These are phyloP conservation scores for Fusarium oxysporum DNA, from an alignment of 2,329 filamentous ascomycete genomes.

Conservation along the genomic window DNA sequence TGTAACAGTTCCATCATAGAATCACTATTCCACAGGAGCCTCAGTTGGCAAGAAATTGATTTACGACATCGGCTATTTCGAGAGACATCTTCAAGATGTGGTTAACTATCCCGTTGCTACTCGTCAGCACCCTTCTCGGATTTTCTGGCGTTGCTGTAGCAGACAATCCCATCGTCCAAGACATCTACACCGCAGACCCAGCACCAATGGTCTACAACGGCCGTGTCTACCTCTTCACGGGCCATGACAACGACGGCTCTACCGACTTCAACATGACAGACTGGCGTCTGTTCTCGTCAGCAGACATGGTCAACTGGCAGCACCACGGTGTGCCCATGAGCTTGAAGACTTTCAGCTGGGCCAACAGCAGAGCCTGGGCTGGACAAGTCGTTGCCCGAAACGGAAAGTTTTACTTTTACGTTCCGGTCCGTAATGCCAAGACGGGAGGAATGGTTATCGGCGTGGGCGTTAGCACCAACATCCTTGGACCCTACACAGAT, in stretches of 20 bases:
- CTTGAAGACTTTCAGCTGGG: constrained; percentile 51
- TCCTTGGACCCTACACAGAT: constrained; percentile 52
- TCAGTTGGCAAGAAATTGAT: not conserved
- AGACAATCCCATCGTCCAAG: constrained; percentile 14
- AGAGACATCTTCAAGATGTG: not conserved
- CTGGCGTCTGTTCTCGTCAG: constrained; percentile 51
- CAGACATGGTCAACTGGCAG: constrained; percentile 49
- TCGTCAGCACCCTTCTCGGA: not conserved
- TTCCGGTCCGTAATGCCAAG: constrained; percentile 47
- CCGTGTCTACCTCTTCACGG: constrained; percentile 52
- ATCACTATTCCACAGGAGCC: accelerated
- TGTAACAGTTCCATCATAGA: not conserved
- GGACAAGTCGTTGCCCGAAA: constrained; percentile 51
- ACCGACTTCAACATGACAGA: constrained; percentile 53
- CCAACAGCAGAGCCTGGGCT: constrained; percentile 51
- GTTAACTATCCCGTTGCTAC: not conserved
- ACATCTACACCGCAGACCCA: constrained; percentile 54
- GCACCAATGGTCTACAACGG: constrained; percentile 53
- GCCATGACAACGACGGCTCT: constrained; percentile 49
- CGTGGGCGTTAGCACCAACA: constrained; percentile 51
- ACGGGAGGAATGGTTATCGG: constrained; percentile 53
- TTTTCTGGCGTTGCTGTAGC: not conserved
- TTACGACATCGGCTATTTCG: accelerated
- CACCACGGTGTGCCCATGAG: constrained; percentile 48
- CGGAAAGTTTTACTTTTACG: constrained; percentile 53